These are phyloP conservation scores for Aspergillus latus DNA, from an alignment of 2,329 filamentous ascomycete species.

Conservation along the genomic window DNA sequence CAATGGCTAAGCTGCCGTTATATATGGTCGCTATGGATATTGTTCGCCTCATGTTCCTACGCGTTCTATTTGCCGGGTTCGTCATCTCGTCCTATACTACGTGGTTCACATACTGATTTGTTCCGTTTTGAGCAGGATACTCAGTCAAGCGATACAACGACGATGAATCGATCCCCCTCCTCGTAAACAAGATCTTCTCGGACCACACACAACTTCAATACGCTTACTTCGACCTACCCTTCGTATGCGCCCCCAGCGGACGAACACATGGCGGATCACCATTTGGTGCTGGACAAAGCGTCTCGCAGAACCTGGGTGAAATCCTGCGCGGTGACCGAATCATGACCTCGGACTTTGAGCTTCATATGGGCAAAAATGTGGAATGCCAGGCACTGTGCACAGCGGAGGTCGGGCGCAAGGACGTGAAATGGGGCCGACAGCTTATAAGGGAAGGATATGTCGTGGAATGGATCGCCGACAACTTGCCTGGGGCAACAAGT, in stretches of 20 bases:
- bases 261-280: conserved; percentile 63
- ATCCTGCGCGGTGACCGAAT: conserved; percentile 85
- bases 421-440: conserved; percentile 66
- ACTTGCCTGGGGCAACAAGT: conserved; percentile 82
- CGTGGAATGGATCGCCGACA: conserved; percentile 93
- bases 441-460: conserved; percentile 78
- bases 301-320: conserved; percentile 82
- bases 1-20: conserved; percentile 15
- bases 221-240: conserved; percentile 84
- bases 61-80: conserved; percentile 87
- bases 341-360: conserved; percentile 77
- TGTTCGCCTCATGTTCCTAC: conserved; percentile 54
- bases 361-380: conserved; percentile 73
- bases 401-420: conserved; percentile 62
- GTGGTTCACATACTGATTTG: conserved; percentile 12
- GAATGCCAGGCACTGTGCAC: conserved; percentile 73
- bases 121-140: conserved; percentile 59
- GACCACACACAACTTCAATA: conserved; percentile 89
- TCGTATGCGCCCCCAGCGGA: conserved; percentile 78
- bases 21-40: conserved; percentile 42
- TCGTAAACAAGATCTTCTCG: conserved; percentile 89
- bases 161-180: conserved; percentile 74
- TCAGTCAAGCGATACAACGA: conserved; percentile 78
- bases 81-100: conserved; percentile 18
- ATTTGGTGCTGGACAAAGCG: conserved; percentile 71